A percentile compares a stretch with the other conserved stretches of the same genome.
These are phyloP conservation scores for Craspedostauros australis DNA, from an alignment of 108 stramenopile genomes.

Conservation along the genomic window DNA sequence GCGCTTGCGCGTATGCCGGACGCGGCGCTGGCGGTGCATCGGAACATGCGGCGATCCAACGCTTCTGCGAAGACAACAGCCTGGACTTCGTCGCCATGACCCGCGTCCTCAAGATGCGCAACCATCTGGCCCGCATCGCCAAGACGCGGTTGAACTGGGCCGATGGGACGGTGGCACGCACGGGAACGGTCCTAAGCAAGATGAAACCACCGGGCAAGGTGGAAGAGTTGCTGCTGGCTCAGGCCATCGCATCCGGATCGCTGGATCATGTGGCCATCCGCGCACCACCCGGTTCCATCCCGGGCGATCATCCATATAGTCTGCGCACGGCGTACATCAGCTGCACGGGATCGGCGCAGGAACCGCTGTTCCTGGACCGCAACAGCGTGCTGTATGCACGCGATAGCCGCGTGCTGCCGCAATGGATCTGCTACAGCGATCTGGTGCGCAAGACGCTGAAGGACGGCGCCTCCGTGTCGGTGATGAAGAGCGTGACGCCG, in stretches of 20 bases:
- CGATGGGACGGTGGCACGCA: slow-evolving; percentile 57
- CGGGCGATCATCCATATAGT: slow-evolving; percentile 50
- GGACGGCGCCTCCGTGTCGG: slow-evolving; percentile 57
- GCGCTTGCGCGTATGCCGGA: slow-evolving; percentile 82
- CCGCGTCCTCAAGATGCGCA: slow-evolving; percentile 76
- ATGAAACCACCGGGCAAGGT: slow-evolving; percentile 78
- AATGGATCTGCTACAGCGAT: slow-evolving; percentile 77
- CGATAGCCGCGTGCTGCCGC: slow-evolving; percentile 52
- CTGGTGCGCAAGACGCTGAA: slow-evolving; percentile 56
- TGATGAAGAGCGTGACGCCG: slow-evolving; percentile 79
- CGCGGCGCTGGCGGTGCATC: slow-evolving; percentile 66
- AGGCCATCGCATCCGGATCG: slow-evolving; percentile 69
- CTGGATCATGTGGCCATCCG: slow-evolving; percentile 78
- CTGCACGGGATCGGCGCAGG: slow-evolving; percentile 35
- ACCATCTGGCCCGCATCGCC: slow-evolving; percentile 70
- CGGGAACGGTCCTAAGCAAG: slow-evolving; percentile 48
- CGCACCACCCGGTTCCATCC: slow-evolving; percentile 58
- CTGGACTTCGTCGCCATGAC: slow-evolving; percentile 67
- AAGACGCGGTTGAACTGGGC: slow-evolving; percentile 59
- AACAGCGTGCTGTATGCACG: slow-evolving; percentile 59
- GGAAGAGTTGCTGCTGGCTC: slow-evolving; percentile 51
- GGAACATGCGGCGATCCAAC: slow-evolving; percentile 53
- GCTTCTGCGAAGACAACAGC: slow-evolving; percentile 84
- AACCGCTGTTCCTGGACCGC: slow-evolving; percentile 75
- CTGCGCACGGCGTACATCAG: slow-evolving; percentile 73